Evolutionary conservation across 148 eudicot species (phyloP), one percentile per base, ranked within the genome.

Genomic region (Drosera capensis): DNA sequence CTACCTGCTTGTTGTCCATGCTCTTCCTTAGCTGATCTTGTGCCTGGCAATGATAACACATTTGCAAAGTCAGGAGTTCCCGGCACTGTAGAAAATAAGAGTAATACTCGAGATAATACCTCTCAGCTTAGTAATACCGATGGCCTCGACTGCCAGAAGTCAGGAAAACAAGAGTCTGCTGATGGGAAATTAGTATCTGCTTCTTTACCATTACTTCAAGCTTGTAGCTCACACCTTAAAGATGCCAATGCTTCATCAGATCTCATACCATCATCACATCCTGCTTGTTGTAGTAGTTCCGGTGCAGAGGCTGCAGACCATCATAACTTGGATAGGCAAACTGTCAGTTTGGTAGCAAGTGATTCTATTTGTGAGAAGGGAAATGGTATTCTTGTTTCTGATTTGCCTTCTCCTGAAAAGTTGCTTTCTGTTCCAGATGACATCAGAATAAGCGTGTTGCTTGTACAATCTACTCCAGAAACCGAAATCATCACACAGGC

Each of bases 351-450:
- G 31, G 49, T 35, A 29, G 26, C 60, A 37, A 48, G 47, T 26
- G 67, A 65, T 41, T 35, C 43, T 55, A 43, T 14, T 25, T 31
- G 51, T 19, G 82, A 59, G 40, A 54, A 57, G 30, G 42, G 61
- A 46, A 53, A 54, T 34, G 48, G 23, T 26, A 48, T 62, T 1
- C 52, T 30, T 26, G 29, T 44, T 43, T 49, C 63, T 40, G 73
- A 77, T 34, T 51, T 82, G 36, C 64, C 77, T 62, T 68, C 77
- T 24, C 78, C 79, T 25, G 87, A 79, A 53, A 79, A 69, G 55
- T 49, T 72, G 36, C 67, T 69, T 7, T 72, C 76, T 25, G 56
- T 67, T 50, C 60, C 72, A 13, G 76, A 49, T 46, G 40, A 19
- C 41, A 63, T 60, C 48, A 56, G 38, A 46, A 53, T 62, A 11